Base-by-base conservation (phyloP, 2,329 filamentous ascomycete genomes). In the Ophiobolus disseminans region DNA sequence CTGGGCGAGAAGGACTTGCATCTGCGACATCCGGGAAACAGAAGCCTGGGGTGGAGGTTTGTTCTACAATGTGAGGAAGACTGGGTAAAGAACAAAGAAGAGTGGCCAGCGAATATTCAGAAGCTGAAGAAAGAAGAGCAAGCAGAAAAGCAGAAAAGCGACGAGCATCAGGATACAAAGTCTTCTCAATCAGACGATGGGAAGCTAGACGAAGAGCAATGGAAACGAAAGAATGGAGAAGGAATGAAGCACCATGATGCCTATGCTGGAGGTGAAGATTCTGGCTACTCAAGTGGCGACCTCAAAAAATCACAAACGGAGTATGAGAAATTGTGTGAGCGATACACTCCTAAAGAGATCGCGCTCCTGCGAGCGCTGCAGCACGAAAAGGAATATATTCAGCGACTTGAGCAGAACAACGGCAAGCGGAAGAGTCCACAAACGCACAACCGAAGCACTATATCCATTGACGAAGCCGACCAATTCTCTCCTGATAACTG, bases 401-500 rank as follows among this genome's bases (percentile, higher is more conserved):
- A 63, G 17, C 66, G 58, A 1, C 64, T 81, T 2, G 62, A 74
- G 40, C 65, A 73, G 32, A 79, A 81, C 41, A 70, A 78, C 32
- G 78, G 78, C 14, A 75, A 72, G 44, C 63, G 64, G 3, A 57
- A 57, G 3, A 76, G 73, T 13, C 75, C 76, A 8, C 65, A 72
- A 23, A 63, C 54, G 2, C 56, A 69, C 16, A 66, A 68, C 10
- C 48, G 65, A 2, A 65, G 57, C 0, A 59, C 62, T 0, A 67
- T 75, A 8, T 63, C 65, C 5, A 76, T 82, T 44, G 76, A 81
- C 39, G 78, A 80, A 55, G 67, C 71, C 2, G 80, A 83, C 50
- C 78, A 81, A 32, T 79, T 79, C 53, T 76, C 75, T 2, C 79
- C 79, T 0, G 79, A 83, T 59, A 82, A 81, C 48, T 82, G 80